Conservation (phyloP, 306 rosid genomes). For the Acacia melanoxylon region DNA sequence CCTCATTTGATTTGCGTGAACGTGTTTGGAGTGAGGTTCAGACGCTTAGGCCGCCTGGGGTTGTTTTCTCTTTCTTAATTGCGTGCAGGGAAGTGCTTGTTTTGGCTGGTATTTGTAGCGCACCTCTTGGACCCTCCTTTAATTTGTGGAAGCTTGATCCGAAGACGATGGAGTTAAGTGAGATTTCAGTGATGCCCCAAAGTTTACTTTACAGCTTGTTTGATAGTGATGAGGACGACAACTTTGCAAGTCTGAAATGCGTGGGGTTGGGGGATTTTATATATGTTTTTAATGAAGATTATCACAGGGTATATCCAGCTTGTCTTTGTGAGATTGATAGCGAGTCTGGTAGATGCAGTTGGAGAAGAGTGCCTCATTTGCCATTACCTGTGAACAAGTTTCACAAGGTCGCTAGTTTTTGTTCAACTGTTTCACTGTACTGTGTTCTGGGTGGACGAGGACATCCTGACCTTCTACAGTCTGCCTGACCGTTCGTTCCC, state of each 20-base stretch:
- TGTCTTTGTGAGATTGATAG: constrained; percentile 71
- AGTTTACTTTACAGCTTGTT: constrained; percentile 61
- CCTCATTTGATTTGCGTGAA: constrained; percentile 56
- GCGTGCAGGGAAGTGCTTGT: constrained; percentile 58
- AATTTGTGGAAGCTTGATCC: constrained; percentile 71
- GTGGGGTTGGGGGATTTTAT: constrained; percentile 75
- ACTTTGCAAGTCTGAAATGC: constrained; percentile 82
- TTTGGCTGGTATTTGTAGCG: constrained; percentile 66
- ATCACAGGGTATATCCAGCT: constrained; percentile 69
- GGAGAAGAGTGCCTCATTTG: constrained; percentile 75
- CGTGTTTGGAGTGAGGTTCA: constrained; percentile 68
- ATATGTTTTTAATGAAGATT: constrained; percentile 79
- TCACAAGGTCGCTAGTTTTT: constrained; percentile 76
- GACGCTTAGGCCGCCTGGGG: constrained; percentile 66
- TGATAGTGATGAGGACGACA: constrained; percentile 78
- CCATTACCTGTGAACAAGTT: constrained; percentile 73
- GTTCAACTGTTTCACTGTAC: constrained; percentile 58
- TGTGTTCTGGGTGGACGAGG: constrained; percentile 47
- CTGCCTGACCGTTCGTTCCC: constrained; percentile 20
- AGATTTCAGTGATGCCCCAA: constrained; percentile 71
- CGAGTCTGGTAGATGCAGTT: constrained; percentile 46
- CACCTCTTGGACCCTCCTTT: constrained; percentile 51
- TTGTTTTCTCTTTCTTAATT: constrained; percentile 71
- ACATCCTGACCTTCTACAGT: constrained; percentile 24
- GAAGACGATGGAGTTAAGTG: constrained; percentile 60